Percentiles rank a stretch among this genome's conserved stretches.
phyloP scores from a whole-genome alignment of 2,329 filamentous ascomycete species.

The Pseudopithomyces maydicus region DNA sequence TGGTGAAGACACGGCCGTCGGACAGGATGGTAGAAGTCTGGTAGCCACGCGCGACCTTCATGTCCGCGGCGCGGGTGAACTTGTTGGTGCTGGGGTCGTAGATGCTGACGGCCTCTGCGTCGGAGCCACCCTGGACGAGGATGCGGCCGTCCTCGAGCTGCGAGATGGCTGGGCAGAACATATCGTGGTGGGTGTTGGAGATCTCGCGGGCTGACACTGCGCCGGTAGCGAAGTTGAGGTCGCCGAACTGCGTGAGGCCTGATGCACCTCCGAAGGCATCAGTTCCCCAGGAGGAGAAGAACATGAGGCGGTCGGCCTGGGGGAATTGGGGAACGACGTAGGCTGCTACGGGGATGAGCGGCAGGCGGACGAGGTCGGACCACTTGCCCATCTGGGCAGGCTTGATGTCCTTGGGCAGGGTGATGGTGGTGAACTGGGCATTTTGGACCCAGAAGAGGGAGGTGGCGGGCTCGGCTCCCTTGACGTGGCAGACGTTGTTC shows the following conservation, averaged over 20 bases:
- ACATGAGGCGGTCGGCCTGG: slow-evolving; percentile 22
- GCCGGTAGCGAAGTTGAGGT: neutral
- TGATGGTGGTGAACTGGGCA: slow-evolving; percentile 22
- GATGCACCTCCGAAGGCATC: slow-evolving; percentile 21
- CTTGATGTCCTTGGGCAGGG: neutral
- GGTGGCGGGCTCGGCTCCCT: slow-evolving; percentile 22
- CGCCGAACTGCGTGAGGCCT: neutral
- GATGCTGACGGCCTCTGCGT: neutral
- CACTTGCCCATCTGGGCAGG: slow-evolving; percentile 26
- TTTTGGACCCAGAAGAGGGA: slow-evolving; percentile 34
- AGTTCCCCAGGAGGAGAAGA: slow-evolving; percentile 34
- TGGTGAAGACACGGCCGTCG: neutral
- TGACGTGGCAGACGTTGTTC: slow-evolving; percentile 26
- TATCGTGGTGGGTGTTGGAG: neutral
- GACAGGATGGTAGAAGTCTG: neutral
- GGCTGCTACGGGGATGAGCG: slow-evolving; percentile 35
- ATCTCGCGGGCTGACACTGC: neutral
- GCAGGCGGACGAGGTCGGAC: slow-evolving; percentile 31
- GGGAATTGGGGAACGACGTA: slow-evolving; percentile 34
- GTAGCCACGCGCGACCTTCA: neutral
- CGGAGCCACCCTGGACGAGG: neutral
- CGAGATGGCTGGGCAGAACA: neutral
- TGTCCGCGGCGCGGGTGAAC: neutral
- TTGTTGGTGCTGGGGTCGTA: neutral
- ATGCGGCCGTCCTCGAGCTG: neutral